These are phyloP conservation scores for Zea luxurians DNA, from an alignment of 176 grass and related monocot species.

Conservation along the genomic window DNA sequence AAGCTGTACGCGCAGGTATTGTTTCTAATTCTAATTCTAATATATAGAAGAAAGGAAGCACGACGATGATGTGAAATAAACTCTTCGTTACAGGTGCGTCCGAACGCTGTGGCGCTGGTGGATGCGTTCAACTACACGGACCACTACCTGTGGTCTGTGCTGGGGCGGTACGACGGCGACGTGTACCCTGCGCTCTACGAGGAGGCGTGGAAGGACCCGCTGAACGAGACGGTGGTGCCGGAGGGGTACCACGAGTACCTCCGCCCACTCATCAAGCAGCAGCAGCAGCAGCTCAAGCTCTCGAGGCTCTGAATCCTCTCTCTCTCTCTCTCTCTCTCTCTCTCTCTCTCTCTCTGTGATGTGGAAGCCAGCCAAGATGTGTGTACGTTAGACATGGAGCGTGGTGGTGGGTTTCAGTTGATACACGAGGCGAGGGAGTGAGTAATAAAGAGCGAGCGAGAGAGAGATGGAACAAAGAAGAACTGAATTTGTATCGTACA, in stretches of 20 bases:
- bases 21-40: no score
- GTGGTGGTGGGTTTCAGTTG: no score
- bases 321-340: not conserved
- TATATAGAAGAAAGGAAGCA: no score
- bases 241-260: constrained; percentile 86
- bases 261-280: constrained; percentile 70
- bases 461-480: no score
- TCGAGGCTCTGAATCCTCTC: constrained; percentile 58
- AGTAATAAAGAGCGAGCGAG: no score
- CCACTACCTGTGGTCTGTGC: constrained; percentile 71
- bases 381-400: no score
- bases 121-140: constrained; percentile 97
- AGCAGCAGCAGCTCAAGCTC: constrained; percentile 68
- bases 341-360: no score
- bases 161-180: constrained; percentile 79
- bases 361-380: no score
- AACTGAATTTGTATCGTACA: no score
- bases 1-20: constrained; percentile 71
- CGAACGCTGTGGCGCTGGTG: constrained; percentile 66
- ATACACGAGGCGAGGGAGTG: no score
- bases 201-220: constrained; percentile 88
- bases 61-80: no score
- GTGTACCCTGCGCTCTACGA: constrained; percentile 81
- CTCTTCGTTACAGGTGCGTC: constrained; percentile 52
- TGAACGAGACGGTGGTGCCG: constrained; percentile 72